phyloP scores from a whole-genome alignment of 2,329 filamentous ascomycete species.

The Diaporthe nobilis region DNA sequence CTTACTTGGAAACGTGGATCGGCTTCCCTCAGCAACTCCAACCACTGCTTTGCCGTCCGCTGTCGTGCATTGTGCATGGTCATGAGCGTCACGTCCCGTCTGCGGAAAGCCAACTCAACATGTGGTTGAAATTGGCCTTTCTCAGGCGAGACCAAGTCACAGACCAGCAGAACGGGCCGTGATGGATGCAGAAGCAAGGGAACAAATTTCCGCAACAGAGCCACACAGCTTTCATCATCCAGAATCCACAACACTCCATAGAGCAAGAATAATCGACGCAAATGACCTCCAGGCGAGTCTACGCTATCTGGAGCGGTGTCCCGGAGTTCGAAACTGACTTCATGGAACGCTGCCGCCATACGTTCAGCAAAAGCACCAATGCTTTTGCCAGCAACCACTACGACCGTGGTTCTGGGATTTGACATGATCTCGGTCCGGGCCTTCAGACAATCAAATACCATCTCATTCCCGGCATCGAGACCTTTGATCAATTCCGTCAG shows the following conservation, averaged over 20 bases:
- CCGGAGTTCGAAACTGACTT: background rate
- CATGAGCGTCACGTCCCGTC: constrained; percentile 22
- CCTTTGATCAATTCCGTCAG: background rate
- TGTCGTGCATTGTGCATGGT: constrained; percentile 20
- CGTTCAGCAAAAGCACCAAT: constrained; percentile 20
- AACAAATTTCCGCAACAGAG: constrained; percentile 4
- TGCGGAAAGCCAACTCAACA: constrained; percentile 9
- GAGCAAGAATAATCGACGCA: background rate
- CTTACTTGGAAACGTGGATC: constrained; percentile 15
- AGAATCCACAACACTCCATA: constrained; percentile 15
- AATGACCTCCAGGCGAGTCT: background rate
- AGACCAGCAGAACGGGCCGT: constrained; percentile 1
- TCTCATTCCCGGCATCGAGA: constrained; percentile 2
- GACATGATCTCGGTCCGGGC: background rate
- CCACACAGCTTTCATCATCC: constrained; percentile 6
- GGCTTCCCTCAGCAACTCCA: background rate
- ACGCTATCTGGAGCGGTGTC: background rate
- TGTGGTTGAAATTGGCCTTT: background rate
- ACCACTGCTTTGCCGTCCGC: constrained; percentile 14
- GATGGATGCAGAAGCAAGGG: constrained; percentile 5
- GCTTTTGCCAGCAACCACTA: constrained; percentile 7
- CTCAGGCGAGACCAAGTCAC: constrained; percentile 4
- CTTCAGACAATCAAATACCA: background rate
- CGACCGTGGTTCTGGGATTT: background rate
- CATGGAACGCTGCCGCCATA: background rate